Evolutionary conservation across 768 basidiomycete species (phyloP).

Genomic region (Xerocomellus dryophilus): DNA sequence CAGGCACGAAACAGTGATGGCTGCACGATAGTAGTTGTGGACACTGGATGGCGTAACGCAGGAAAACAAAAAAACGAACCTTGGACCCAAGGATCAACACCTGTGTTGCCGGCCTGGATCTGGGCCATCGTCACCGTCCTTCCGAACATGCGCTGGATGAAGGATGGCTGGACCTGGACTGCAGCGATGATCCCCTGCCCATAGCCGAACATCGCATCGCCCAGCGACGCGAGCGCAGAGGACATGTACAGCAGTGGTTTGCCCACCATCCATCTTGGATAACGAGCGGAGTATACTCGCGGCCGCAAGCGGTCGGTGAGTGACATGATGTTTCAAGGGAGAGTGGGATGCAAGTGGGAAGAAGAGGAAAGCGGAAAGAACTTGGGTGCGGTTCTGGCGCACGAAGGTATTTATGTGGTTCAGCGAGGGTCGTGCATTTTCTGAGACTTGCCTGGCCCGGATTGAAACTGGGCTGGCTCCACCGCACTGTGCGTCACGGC

Average conservation of each 20-base stretch:
- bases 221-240: conserved; percentile 52
- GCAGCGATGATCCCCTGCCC: conserved; percentile 52
- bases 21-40: conserved; percentile 23
- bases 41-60: neutral
- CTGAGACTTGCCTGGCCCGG: conserved; percentile 18
- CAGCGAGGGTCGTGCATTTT: neutral
- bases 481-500: neutral
- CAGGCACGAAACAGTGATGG: conserved; percentile 48
- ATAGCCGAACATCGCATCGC: conserved; percentile 57
- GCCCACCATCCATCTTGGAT: conserved; percentile 53
- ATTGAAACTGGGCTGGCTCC: conserved; percentile 18
- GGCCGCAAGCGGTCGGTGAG: conserved; percentile 34
- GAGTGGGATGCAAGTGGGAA: neutral
- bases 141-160: conserved; percentile 49
- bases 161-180: conserved; percentile 51
- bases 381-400: neutral
- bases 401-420: conserved; percentile 24
- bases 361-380: neutral
- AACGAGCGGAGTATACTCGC: conserved; percentile 42
- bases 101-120: conserved; percentile 41
- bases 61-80: conserved; percentile 30
- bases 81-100: conserved; percentile 45
- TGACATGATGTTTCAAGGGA: conserved; percentile 18
- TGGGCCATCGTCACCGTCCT: conserved; percentile 42
- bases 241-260: conserved; percentile 47